Evolutionary conservation across 305 asterid genomes (phyloP), one percentile per base, ranked within the genome.

Genomic region (Caryopteris hybrid): DNA sequence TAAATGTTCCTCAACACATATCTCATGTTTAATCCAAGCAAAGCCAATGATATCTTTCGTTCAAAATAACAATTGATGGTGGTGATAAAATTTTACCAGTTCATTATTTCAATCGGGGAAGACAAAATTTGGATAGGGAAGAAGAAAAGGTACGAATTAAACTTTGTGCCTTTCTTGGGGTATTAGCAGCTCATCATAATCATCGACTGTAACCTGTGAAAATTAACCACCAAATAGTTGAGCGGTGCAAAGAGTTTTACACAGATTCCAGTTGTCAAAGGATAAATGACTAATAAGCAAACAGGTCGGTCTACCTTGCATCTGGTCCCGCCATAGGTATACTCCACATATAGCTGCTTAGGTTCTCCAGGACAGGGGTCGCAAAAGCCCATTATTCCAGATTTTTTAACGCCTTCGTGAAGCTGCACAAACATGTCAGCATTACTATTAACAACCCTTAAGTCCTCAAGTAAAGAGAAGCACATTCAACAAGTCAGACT

Each of bases 321-420:
- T 73, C 67, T 83, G 70, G 63, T 41, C 64, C 78, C 88, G 43
- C 79, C 79, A 11, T 76, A 83, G 5, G 84, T 80, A 74, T 91
- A 95, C 69, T 85, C 94, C 51, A 95, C 85, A 52, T 81, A 76
- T 79, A 95, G 70, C 73, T 81, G 84, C 85, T 91, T 95, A n/a
- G 85, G 70, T 74, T 84, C 95, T 54, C 92, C 96, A 0, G 99
- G 98, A 67, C 92, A 95, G 78, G 98, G 96, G 86, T 95, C 98
- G 14, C 97, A 95, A 71, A 88, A 95, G 13, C 99, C 99, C 98
- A 95, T 95, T 56, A 95, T 92, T 69, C 99, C 98, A 0, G 96
- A 91, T 76, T 91, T 92, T 78, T 89, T 92, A 56, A 92, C 94
- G 46, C 98, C 96, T 52, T 80, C 89, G 17, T 95, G 97, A 31